Base-by-base conservation (phyloP, 2,329 filamentous ascomycete species). In the Didymosphaeria variabile region DNA sequence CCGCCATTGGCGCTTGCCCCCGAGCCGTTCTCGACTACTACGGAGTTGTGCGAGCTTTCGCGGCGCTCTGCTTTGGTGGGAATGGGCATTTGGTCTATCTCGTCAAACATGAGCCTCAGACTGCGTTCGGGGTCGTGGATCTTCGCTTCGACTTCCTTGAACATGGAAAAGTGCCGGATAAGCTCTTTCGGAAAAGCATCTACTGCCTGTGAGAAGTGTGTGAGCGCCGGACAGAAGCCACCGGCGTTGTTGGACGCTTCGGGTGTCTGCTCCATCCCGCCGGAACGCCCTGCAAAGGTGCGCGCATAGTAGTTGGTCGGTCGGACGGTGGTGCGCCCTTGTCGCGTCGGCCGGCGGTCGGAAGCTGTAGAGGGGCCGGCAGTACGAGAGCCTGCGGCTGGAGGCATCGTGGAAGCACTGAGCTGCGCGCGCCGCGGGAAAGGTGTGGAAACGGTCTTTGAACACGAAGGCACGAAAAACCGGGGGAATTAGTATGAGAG, bases 71-170 rank as follows among this genome's bases (percentile, higher is more conserved):
- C 67, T 38, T 66, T 68, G 49, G 76, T 75, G 42, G 83, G 81
- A 32, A 82, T 77, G 40, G 82, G 82, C 58, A 81, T 77, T 42
- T 76, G 74, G 60, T 81, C 77, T 44, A 91, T 88, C 56, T 85
- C 85, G 63, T 89, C 85, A 70, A 97, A 87, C 63, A 96, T 85
- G 73, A 90, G 86, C 73, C 91, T 89, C 60, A 99, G 85, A 72
- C 90, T 87, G 70, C 95, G 91, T 77, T 97, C 93, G 7, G 95
- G 91, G 29, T 89, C 89, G 79, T 94, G 95, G 66, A 97, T 91
- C 81, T 99, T 99, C 65, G 94, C 94, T 82, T 99, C 95, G 51
- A 98, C 95, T 81, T 99, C 95, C 79, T 97, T 97, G 69, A 99
- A 85, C 59, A 98, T 86, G 36, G 94, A 97, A 71, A 97, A 97